Evolutionary conservation across 495 filamentous ascomycete genomes (phyloP), one percentile per base, ranked within the genome.

Genomic region (Glutinoglossum americanum): DNA sequence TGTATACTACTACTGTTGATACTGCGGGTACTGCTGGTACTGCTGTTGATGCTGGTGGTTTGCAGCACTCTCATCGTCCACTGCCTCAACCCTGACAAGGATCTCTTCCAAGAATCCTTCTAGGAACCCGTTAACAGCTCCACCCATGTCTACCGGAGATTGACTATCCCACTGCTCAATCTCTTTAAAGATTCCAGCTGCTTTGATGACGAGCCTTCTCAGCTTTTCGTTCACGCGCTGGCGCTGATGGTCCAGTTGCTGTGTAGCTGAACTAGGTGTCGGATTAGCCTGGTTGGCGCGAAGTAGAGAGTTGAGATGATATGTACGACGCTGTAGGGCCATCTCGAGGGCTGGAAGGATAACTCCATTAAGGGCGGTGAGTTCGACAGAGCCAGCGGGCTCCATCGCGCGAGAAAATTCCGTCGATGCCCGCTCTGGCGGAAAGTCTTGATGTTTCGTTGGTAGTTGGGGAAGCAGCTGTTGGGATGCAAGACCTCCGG

Each of bases 61-160:
- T 9, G 37, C 37, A 57, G 15, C 32, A 44, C 30, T 44, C 27
- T 81, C 82, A 62, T 87, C 85, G 65, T 89, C 84, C 55, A 84
- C 73, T 8, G 86, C 83, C 67, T 95, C 90, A 33, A 97, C 84
- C 35, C 92, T 72, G 7, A 94, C 87, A n/a, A 98, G 74, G 17
- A 97, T 79, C 72, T 97, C 92, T 71, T 98, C 92, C 32, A 98
- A 72, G 60, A 95, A 80, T 1, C 85, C 89, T 67, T 98, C 92
- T 32, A 97, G 70, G 61, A 96, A 92, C 0, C 81, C 82, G 51
- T 80, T 77, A 19, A 95, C 86, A 13, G 85, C 88, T 39, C 82
- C 83, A 4, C 87, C 89, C 92, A 97, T 94, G 0, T 86, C 84
- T 1, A 98, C 87, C 6, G 86, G 83, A 55, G 82, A 82, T 49